Conservation (phyloP, 2,329 filamentous ascomycete species). For the Sporothrix protearum region DNA sequence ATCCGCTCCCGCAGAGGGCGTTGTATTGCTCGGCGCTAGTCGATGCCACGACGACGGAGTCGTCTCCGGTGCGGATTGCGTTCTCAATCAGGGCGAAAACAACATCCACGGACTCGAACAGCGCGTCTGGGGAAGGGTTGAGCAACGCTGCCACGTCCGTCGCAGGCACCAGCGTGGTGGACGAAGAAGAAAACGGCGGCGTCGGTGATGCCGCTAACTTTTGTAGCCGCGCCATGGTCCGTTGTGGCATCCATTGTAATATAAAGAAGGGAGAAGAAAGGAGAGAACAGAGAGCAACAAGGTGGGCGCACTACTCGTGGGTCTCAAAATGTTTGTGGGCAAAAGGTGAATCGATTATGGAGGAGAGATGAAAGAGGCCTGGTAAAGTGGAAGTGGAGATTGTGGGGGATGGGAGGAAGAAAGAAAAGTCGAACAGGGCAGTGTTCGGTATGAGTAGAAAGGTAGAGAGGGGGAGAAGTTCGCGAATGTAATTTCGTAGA, state of each 20-base stretch:
- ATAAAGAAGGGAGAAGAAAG: not conserved
- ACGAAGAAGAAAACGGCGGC: not conserved
- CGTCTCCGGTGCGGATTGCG: not conserved
- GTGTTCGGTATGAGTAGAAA: too few species aligned
- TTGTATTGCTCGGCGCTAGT: not conserved
- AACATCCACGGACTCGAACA: not conserved
- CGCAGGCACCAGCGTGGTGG: slow-evolving; percentile 1
- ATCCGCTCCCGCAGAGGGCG: slow-evolving; percentile 6
- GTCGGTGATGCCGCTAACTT: not conserved
- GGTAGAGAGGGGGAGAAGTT: too few species aligned
- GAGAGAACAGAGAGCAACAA: not conserved
- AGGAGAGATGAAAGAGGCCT: too few species aligned
- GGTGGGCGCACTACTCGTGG: not conserved
- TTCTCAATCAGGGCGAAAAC: slow-evolving; percentile 8
- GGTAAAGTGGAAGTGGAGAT: too few species aligned
- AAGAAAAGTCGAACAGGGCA: too few species aligned
- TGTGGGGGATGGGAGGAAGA: too few species aligned
- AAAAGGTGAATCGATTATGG: too few species aligned
- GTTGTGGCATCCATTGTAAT: not conserved
- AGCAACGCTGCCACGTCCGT: not conserved
- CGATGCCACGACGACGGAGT: slow-evolving; percentile 2
- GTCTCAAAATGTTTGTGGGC: not conserved
- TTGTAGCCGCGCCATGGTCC: not conserved
- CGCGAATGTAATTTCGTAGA: too few species aligned
- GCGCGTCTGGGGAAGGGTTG: not conserved